Conservation (phyloP, 257 asterid genomes). For the Petrea volubilis region DNA sequence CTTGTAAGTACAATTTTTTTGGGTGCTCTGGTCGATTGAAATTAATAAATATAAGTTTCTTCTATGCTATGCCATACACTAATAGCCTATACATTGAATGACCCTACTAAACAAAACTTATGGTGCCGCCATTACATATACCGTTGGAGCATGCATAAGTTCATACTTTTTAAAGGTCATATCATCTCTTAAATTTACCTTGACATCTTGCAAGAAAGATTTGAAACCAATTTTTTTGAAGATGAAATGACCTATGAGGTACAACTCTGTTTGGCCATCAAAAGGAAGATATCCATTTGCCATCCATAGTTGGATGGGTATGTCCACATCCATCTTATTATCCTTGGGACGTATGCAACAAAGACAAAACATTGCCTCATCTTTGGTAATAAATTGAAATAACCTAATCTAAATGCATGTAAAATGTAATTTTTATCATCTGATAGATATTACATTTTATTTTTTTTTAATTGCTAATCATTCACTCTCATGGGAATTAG, state of each 20-base stretch:
- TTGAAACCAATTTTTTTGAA: slow-evolving; percentile 22
- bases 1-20: too few species aligned
- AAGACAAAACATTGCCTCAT: slow-evolving; percentile 27
- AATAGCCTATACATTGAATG: too few species aligned
- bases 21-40: too few species aligned
- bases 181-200: neutral
- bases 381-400: slow-evolving; percentile 10
- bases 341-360: slow-evolving; percentile 25
- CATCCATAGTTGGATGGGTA: slow-evolving; percentile 19
- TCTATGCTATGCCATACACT: too few species aligned
- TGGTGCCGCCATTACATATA: slow-evolving; percentile 24
- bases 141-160: slow-evolving; percentile 23
- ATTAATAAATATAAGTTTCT: too few species aligned
- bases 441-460: slow-evolving; percentile 4
- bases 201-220: slow-evolving; percentile 27
- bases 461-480: slow-evolving; percentile 15
- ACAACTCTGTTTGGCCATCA: neutral
- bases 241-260: slow-evolving; percentile 8
- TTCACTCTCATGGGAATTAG: slow-evolving; percentile 2
- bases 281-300: slow-evolving; percentile 7
- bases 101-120: too few species aligned
- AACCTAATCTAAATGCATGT: slow-evolving; percentile 22
- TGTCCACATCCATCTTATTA: slow-evolving; percentile 8
- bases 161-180: slow-evolving; percentile 25
- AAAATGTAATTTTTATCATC: neutral